Percentiles rank a stretch among this genome's conserved stretches.
These are phyloP conservation scores for Mycena galopus DNA, from an alignment of 768 basidiomycete species.

Conservation along the genomic window DNA sequence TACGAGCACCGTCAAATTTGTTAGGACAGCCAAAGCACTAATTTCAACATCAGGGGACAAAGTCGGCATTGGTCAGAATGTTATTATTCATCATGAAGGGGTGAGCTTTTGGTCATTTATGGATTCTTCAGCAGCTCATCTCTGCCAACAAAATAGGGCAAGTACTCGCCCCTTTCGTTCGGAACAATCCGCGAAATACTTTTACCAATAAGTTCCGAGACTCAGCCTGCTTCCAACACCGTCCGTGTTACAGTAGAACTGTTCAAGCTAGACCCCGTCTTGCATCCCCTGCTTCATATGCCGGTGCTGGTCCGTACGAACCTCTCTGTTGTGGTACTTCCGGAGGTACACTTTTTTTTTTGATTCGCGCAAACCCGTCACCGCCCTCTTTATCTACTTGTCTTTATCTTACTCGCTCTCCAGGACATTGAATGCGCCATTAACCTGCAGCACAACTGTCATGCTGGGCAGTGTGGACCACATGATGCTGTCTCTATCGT, in stretches of 20 bases:
- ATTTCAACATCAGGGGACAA: background rate
- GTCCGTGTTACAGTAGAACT: background rate
- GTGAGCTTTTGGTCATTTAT: background rate
- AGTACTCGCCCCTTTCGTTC: slow-evolving; percentile 20
- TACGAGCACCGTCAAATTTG: background rate
- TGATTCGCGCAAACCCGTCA: background rate
- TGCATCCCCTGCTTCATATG: background rate
- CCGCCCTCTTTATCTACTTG: background rate
- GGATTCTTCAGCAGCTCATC: background rate
- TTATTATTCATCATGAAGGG: slow-evolving; percentile 9
- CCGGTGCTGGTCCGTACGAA: background rate
- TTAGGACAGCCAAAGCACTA: background rate
- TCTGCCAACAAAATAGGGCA: background rate
- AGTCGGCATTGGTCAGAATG: background rate
- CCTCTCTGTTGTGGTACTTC: background rate
- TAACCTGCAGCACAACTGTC: slow-evolving; percentile 38
- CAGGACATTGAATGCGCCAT: slow-evolving; percentile 35
- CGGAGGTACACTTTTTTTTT: slow-evolving; percentile 20
- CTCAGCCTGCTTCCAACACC: background rate
- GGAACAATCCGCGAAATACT: slow-evolving; percentile 21
- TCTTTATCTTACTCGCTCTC: too few relatives aligned
- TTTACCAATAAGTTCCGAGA: background rate
- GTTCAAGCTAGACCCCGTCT: background rate
- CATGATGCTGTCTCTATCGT: background rate
- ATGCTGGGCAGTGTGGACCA: slow-evolving; percentile 14